These are phyloP conservation scores for Allium sativum DNA, from an alignment of 106 monocot species.

Conservation along the genomic window DNA sequence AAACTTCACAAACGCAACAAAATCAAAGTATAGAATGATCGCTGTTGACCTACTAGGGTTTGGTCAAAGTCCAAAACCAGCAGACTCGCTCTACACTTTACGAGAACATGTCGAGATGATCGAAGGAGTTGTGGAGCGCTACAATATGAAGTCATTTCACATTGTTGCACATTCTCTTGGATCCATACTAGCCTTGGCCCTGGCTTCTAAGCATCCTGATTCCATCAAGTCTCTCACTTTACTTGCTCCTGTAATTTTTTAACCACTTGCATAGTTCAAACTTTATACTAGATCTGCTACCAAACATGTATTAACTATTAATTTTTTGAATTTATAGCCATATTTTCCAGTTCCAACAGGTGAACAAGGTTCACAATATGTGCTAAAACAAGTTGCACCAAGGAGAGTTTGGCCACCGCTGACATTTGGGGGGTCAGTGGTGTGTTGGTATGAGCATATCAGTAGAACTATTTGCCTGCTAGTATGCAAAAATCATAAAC, in stretches of 20 bases:
- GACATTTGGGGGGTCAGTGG: slow-evolving; percentile 76
- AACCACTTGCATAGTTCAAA: too few relatives aligned
- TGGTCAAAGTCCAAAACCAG: slow-evolving; percentile 85
- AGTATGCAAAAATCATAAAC: slow-evolving; percentile 79
- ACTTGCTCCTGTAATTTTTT: slow-evolving; percentile 47
- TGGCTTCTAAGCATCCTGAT: slow-evolving; percentile 66
- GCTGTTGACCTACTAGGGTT: slow-evolving; percentile 87
- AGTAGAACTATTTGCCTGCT: slow-evolving; percentile 72
- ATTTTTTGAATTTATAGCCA: slow-evolving; percentile 25
- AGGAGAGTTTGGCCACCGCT: slow-evolving; percentile 73
- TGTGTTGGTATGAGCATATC: slow-evolving; percentile 94
- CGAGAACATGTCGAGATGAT: slow-evolving; percentile 88
- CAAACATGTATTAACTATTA: too few relatives aligned
- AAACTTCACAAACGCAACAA: slow-evolving; percentile 33
- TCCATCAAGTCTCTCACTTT: slow-evolving; percentile 66
- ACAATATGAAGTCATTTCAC: slow-evolving; percentile 46
- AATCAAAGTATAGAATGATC: slow-evolving; percentile 42
- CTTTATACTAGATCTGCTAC: too few relatives aligned
- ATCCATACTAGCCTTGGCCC: slow-evolving; percentile 65
- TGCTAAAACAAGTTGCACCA: slow-evolving; percentile 67
- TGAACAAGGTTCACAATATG: slow-evolving; percentile 46
- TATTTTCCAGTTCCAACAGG: slow-evolving; percentile 60
- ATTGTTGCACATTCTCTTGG: slow-evolving; percentile 85
- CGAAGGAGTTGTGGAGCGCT: slow-evolving; percentile 45
- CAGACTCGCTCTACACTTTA: slow-evolving; percentile 78